Evolutionary conservation across 306 rosid genomes (phyloP), one percentile per base, ranked within the genome.

Genomic region (Benincasa hispida): DNA sequence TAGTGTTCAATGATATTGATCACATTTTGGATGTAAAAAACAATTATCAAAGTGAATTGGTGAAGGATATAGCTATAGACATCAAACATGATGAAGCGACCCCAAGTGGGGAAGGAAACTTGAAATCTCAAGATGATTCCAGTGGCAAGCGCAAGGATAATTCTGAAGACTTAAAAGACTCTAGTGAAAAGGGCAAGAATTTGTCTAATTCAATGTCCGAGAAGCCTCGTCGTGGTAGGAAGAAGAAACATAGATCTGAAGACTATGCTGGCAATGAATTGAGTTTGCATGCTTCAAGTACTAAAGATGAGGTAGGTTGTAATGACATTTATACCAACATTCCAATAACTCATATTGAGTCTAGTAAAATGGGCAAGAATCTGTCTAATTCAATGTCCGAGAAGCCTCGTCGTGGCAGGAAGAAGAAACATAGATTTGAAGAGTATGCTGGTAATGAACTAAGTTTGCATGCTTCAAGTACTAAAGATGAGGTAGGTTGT

Each of bases 171-270:
- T 14, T 74, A n/a, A 21, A 17, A 45, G 22, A 6, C 10, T 76
- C 50, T 7, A n/a, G 81, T 69, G 85, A 76, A 73, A 87, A 81
- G 50, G 86, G 75, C n/a, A 84, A 79, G 69, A 83, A 22, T 32
- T 42, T 82, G 77, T 74, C 87, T 3, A 85, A 83, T 86, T 82
- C 86, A 78, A 78, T 72, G 78, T 73, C 76, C 72, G 87, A 85
- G 75, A 81, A 82, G 83, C 55, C 77, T 48, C 58, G 34, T 28
- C 45, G 35, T 42, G 75, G 74, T 34, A 77, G 81, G 61, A 76
- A 67, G 30, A 80, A 72, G 42, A 78, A 82, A 76, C 54, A 6
- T 53, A 62, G 35, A 59, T 72, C 76, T 39, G 77, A 81, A 72
- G 59, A 63, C 80, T 68, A 84, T 81, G 76, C 75, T 63, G 85